These are phyloP conservation scores for Xylaria sp. DNA, from an alignment of 2,329 filamentous ascomycete genomes.

Conservation along the genomic window DNA sequence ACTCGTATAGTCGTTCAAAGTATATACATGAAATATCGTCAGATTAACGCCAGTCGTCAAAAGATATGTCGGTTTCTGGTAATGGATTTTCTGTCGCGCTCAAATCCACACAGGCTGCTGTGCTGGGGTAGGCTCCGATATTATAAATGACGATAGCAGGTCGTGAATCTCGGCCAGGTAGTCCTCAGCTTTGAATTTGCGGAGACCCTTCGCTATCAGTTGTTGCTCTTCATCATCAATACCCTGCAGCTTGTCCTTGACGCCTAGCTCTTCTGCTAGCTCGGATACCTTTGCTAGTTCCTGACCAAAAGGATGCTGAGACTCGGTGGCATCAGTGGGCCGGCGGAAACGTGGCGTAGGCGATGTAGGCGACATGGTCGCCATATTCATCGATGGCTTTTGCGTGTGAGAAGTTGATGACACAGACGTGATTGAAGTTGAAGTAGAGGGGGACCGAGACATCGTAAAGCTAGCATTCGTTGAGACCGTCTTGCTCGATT, in stretches of 20 bases:
- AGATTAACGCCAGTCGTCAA: slow-evolving; percentile 31
- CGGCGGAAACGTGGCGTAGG: slow-evolving; percentile 45
- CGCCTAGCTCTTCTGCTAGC: slow-evolving; percentile 87
- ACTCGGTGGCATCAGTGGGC: slow-evolving; percentile 44
- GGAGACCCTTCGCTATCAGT: slow-evolving; percentile 75
- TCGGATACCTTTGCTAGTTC: slow-evolving; percentile 94
- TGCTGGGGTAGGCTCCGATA: slow-evolving; percentile 47
- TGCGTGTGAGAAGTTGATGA: slow-evolving; percentile 52
- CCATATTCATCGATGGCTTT: slow-evolving; percentile 43
- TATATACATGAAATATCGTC: slow-evolving; percentile 51
- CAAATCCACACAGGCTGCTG: slow-evolving; percentile 62
- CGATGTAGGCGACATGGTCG: slow-evolving; percentile 49
- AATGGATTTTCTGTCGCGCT: slow-evolving; percentile 12
- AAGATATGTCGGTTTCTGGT: slow-evolving; percentile 18
- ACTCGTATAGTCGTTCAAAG: slow-evolving; percentile 43
- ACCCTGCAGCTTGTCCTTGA: slow-evolving; percentile 67
- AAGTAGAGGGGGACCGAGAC: slow-evolving; percentile 68
- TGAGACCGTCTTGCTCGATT: slow-evolving; percentile 64
- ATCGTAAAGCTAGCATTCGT: slow-evolving; percentile 68
- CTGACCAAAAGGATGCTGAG: slow-evolving; percentile 78
- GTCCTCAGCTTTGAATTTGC: slow-evolving; percentile 80
- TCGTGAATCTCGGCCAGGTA: slow-evolving; percentile 84
- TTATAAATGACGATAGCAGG: slow-evolving; percentile 72
- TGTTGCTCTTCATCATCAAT: slow-evolving; percentile 79
- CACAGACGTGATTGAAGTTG: slow-evolving; percentile 62